These are phyloP conservation scores for Nigrospora osmanthi DNA, from an alignment of 2,329 filamentous ascomycete species.

Conservation along the genomic window DNA sequence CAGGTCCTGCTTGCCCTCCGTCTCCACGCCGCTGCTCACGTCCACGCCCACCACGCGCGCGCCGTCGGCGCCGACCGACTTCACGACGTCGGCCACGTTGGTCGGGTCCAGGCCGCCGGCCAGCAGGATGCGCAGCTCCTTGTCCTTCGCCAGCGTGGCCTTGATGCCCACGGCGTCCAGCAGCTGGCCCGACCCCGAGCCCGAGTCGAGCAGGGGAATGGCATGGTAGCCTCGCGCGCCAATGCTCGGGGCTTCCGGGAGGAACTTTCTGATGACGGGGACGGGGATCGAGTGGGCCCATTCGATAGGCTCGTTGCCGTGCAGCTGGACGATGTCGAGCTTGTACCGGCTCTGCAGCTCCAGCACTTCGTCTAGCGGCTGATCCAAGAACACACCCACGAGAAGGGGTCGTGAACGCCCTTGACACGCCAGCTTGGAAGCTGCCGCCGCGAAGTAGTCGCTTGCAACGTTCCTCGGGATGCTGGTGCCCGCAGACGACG, in stretches of 20 bases:
- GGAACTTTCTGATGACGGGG: conserved; percentile 82
- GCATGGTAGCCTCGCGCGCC: conserved; percentile 73
- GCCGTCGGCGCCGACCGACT: conserved; percentile 50
- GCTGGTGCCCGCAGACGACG: conserved; percentile 16
- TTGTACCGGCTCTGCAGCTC: conserved; percentile 66
- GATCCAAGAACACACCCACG: conserved; percentile 91
- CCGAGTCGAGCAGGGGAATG: conserved; percentile 79
- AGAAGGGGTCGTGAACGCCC: conserved; percentile 57
- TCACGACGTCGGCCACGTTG: conserved; percentile 65
- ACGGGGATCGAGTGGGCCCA: conserved; percentile 88
- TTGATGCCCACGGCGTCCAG: conserved; percentile 67
- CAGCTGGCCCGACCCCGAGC: conserved; percentile 72
- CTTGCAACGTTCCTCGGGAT: conserved; percentile 28
- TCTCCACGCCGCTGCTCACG: conserved; percentile 90
- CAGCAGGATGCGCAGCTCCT: conserved; percentile 66
- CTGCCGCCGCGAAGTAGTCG: conserved; percentile 65
- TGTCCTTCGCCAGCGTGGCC: conserved; percentile 56
- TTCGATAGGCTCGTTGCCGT: conserved; percentile 86
- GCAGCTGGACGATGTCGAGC: conserved; percentile 86
- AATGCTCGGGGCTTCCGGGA: conserved; percentile 65
- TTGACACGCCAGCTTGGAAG: conserved; percentile 32
- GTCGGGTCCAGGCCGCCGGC: conserved; percentile 78
- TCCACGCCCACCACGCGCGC: conserved; percentile 74
- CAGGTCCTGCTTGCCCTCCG: conserved; percentile 70
- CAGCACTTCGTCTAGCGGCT: conserved; percentile 75